A percentile compares a stretch with the other conserved stretches of the same genome.
phyloP scores from a whole-genome alignment of 202 grass and related monocot genomes.

The Panicum hallii region DNA sequence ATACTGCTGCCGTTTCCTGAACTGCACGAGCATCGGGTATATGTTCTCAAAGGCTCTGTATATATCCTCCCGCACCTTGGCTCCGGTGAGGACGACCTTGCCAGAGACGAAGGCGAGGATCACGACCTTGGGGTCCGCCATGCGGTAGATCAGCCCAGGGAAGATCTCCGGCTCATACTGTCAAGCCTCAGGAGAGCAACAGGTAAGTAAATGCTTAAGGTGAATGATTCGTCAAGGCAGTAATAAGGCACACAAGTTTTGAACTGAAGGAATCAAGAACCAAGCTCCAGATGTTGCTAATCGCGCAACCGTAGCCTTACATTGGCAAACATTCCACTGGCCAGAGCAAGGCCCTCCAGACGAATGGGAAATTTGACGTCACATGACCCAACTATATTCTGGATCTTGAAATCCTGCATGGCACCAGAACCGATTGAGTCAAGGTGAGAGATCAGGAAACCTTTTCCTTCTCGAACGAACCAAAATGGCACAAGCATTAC shows the following conservation, averaged over 20 bases:
- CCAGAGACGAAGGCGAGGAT: conserved; percentile 86
- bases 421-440: conserved; percentile 31
- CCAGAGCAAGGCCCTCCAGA: conserved; percentile 59
- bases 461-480: not conserved
- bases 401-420: conserved; percentile 77
- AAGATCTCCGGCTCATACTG: conserved; percentile 94
- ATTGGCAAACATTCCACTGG: conserved; percentile 62
- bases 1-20: conserved; percentile 53
- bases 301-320: conserved; percentile 48
- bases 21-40: conserved; percentile 62
- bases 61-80: conserved; percentile 64
- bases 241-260: not conserved
- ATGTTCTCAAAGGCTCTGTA: conserved; percentile 76
- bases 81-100: conserved; percentile 84
- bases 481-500: conserved; percentile 17
- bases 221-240: not conserved
- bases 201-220: conserved; percentile 19
- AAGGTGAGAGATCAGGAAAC: not conserved
- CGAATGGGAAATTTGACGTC: conserved; percentile 71
- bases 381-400: conserved; percentile 76
- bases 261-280: not conserved
- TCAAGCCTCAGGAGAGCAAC: conserved; percentile 16
- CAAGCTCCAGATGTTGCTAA: not conserved
- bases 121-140: conserved; percentile 83
- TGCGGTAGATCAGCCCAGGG: conserved; percentile 82